These are phyloP conservation scores for Myriosclerotinia scirpicola DNA, from an alignment of 2,329 filamentous ascomycete species.

Conservation along the genomic window DNA sequence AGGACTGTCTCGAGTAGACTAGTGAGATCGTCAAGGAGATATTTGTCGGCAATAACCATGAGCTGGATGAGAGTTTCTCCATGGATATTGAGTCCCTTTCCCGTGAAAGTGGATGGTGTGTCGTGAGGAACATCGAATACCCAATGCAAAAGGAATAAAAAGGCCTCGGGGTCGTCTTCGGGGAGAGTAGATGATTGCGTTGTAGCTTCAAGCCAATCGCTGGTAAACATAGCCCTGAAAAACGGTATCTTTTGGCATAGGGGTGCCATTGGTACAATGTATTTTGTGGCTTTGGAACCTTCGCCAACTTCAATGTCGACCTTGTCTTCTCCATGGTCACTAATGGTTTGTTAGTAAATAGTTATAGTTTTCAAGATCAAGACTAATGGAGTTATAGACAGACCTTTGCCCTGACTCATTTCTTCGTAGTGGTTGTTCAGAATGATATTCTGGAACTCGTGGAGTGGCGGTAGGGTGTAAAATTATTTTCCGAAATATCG, in stretches of 20 bases:
- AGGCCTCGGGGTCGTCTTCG: not conserved
- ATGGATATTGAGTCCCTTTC: not conserved
- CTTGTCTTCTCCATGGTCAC: not conserved
- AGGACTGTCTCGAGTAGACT: not conserved
- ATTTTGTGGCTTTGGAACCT: not conserved
- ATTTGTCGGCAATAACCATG: not conserved
- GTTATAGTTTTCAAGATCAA: too few relatives aligned
- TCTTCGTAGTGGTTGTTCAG: too few relatives aligned
- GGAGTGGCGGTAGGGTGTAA: too few relatives aligned
- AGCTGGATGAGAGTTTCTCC: not conserved
- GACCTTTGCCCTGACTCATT: too few relatives aligned
- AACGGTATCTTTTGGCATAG: not conserved
- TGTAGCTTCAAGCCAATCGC: not conserved
- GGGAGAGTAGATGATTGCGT: not conserved
- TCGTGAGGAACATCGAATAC: not conserved
- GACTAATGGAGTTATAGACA: not conserved
- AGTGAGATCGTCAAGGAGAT: not conserved
- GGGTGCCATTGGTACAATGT: not conserved
- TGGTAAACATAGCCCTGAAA: not conserved
- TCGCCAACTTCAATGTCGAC: not conserved
- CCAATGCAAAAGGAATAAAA: not conserved
- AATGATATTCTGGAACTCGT: too few relatives aligned
- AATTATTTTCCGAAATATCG: too few relatives aligned
- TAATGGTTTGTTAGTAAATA: not conserved
- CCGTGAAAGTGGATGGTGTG: rapidly evolving